Base-by-base conservation (phyloP, 192 early-diverging fungal genomes). In the Gigaspora rosea region DNA sequence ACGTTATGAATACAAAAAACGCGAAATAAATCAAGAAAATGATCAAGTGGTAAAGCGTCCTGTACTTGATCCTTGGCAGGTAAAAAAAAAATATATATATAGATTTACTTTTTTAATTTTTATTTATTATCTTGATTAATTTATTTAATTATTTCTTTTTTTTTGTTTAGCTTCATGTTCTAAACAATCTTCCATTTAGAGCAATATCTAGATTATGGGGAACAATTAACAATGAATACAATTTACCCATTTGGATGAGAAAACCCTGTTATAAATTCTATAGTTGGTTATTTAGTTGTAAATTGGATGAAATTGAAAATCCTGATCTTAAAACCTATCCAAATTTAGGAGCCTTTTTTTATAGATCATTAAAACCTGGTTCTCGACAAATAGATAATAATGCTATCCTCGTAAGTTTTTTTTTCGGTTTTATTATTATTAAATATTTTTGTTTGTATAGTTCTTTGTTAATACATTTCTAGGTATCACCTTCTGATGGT, bases 281-380 rank as follows among this genome's bases (percentile, higher is more conserved):
- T 75, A 90, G 93, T 20, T 90, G 87, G 82, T 79, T 93, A 16
- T 99, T 97, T 83, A 91, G 90, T 63, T 98, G 96, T 83, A 93
- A 96, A 73, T 81, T 99, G 50, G 94, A 93, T 27, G 98, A 99
- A 82, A 97, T 98, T 93, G 91, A 90, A 59, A 92, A 95, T 41
- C 88, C 92, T 0, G 90, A 94, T 79, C 80, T 98, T 32, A 85
- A 80, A 4, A 80, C 85, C 13, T 99, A 97, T 79, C 88, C 89
- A 18, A 97, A 97, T 80, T 78, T 99, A 27, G 88, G 91, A 13
- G 85, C 88, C 8, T 99, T 99, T 84, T 99, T 99, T 76, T 99
- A 98, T 78, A 89, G 98, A 48, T 89, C 91, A 78, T 82, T 98
- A 36, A 92, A 93, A 66, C 88, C 90, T 16, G 94, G 84, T 33